Evolutionary conservation across 495 filamentous ascomycete genomes (phyloP), one percentile per base, ranked within the genome.

Genomic region (Aspergillus steynii): DNA sequence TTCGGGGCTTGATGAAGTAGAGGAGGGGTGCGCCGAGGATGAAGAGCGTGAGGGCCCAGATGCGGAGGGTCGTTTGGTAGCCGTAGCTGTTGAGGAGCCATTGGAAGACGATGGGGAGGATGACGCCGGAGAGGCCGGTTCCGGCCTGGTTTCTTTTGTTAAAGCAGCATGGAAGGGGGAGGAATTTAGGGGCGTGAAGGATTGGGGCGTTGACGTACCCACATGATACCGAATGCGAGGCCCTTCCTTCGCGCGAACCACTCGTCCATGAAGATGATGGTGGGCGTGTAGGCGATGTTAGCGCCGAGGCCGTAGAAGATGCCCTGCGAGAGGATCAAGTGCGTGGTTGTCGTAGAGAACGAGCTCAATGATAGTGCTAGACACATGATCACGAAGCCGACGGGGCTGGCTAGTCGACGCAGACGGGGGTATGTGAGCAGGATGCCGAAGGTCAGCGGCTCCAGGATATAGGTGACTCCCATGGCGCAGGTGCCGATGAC

Each of bases 1-100:
- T 62, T 2, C 85, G 80, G 0, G 85, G 82, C 46, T 79, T 81
- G 42, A 87, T 74, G 55, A 82, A 86, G 52, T 78, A 79, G 10
- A 84, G 68, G 14, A 88, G 64, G 4, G 86, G 85, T 0, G 72
- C 74, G 1, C 76, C 74, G 1, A 82, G 60, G 4, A 80, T 57
- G 27, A 86, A 73, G 0, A 80, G 60, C 0, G 71, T 68, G 28
- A 81, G 46, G 0, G 78, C 78, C 67, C 80, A 87, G 49, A 72
- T 67, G 26, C 79, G 63, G 1, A 82, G 61, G 0, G 84, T 82
- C 1, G 77, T 83, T 5, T 74, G 67, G 69, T 82, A 83, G 5
- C 86, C 86, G 49, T 80, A 83, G 0, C 26, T 50, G 10, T 75
- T 58, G 5, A 89, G 76, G 4, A 84, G 51, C 63, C 66, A 69